Base-by-base conservation (phyloP, 805 yeast species). In the Candida krabiensis region DNA sequence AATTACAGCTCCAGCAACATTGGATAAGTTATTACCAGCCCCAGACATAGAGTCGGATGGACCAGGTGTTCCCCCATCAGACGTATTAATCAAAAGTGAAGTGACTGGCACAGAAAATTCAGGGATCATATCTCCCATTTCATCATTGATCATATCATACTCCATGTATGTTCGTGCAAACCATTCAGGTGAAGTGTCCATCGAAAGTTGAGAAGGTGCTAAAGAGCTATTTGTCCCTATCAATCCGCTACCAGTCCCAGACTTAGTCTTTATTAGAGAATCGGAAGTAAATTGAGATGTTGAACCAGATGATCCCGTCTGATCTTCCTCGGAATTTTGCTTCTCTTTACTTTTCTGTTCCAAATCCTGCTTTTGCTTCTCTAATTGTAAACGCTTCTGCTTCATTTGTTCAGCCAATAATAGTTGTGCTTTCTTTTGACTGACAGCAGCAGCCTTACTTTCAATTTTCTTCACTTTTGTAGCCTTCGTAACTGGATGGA, bases 371-470 rank as follows among this genome's bases (percentile, higher is more conserved):
- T 37, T 38, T 31, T 46, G 53, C 27, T 41, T 44, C 27, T 47
- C 52, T 19, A 47, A 22, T 13, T 42, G 16, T 22, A 41, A 39
- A 38, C 46, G 49, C 30, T 46, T 49, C 30, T 46, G 50, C 15
- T 44, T 39, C 49, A 49, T 37, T 33, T 49, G 53, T 35, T 49
- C 48, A 1, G 53, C 53, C 19, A 49, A 30, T 34, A 49, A 25
- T 18, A 49, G 22, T 28, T 47, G 49, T 6, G 53, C 53, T 25
- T 45, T 45, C 29, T 47, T 42, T 28, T 49, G 53, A 23, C 51
- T 47, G 24, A 47, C 44, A 7, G 44, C 33, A 9, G 46, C 49
- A 7, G 50, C 49, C 25, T 46, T 49, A 19, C 48, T 38, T 30
- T 49, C 53, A 2, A 39, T 32, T 28, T 46, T 49, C 39, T 44